Percentiles rank a stretch among this genome's conserved stretches.
Conservation (phyloP, 495 filamentous ascomycete species). For the Pyrenula aspistea region DNA sequence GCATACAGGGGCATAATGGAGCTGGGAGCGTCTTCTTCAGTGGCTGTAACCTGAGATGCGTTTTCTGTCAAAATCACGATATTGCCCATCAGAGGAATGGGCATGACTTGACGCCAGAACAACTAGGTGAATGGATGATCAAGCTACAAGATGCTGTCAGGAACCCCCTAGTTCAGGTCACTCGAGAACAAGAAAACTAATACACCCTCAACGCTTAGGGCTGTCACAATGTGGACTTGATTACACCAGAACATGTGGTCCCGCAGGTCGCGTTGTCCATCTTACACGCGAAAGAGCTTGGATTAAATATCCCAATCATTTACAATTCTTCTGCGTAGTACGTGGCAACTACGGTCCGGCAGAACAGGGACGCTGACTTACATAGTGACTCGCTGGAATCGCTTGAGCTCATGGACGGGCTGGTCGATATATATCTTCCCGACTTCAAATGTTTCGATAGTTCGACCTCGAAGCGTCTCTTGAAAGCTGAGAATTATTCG, state of each 20-base stretch:
- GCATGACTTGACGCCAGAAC: slow-evolving; percentile 61
- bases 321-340: slow-evolving; percentile 71
- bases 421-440: slow-evolving; percentile 68
- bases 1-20: slow-evolving; percentile 64
- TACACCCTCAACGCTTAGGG: slow-evolving; percentile 44
- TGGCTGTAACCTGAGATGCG: slow-evolving; percentile 63
- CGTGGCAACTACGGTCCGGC: too few species aligned
- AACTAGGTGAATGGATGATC: slow-evolving; percentile 64
- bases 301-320: slow-evolving; percentile 55
- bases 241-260: slow-evolving; percentile 68
- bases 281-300: slow-evolving; percentile 51
- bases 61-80: slow-evolving; percentile 76
- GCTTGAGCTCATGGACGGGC: slow-evolving; percentile 53
- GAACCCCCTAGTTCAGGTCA: too few species aligned
- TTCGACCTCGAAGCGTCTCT: slow-evolving; percentile 47
- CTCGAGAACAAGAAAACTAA: too few species aligned
- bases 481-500: slow-evolving; percentile 64
- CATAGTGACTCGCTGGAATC: slow-evolving; percentile 58
- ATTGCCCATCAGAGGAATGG: slow-evolving; percentile 65
- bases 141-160: slow-evolving; percentile 55
- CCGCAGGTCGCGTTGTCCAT: slow-evolving; percentile 64
- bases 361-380: too few species aligned
- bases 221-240: slow-evolving; percentile 71
- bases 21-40: slow-evolving; percentile 66
- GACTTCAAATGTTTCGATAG: slow-evolving; percentile 69